Evolutionary conservation across 108 stramenopile genomes (phyloP), one percentile per base, ranked within the genome.

Genomic region (Heterococcus sp.): DNA sequence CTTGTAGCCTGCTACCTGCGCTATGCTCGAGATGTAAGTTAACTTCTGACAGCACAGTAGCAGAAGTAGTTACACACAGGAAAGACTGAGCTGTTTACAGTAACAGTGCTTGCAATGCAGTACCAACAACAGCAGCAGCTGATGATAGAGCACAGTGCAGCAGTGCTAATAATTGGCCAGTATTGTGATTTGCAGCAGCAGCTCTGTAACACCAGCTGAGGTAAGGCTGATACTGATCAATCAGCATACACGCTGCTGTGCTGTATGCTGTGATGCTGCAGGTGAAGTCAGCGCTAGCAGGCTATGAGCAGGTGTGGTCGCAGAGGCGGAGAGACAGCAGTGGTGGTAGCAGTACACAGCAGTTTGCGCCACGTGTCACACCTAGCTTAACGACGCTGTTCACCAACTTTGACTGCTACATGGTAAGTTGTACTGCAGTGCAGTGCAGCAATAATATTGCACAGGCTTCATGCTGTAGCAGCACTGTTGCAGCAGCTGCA

Each of bases 301-400:
- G 58, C 26, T 3, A 2, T 46, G 4, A 3, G 35, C 38, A 37
- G 3, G 32, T 71, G 2, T 29, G 29, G 1, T 4, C 3, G 1
- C 38, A 4, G 26, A 63, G 26, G 26, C 26, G 58, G 26, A 21
- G 26, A 63, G 26, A 21, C 21, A 63, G 26, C 58, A 63, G 26
- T 63, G 26, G 30, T 14, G 11, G 67, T 8, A 14, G 32, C 29
- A 4, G 67, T 28, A 14, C 37, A 2, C 63, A 21, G 3, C 69
- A 66, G 65, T 46, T 66, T 33, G 37, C 37, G 29, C 68, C 1
- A 0, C 78, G 69, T 46, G 69, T 91, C 29, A 93, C 94, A 38
- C 92, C 93, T 3, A 90, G 90, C 64, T 75, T 94, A 38, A 87
- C 80, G 39, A 72, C 76, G 69, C 91, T 93, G 73, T 93, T 94